Evolutionary conservation across 768 basidiomycete species (phyloP), one percentile per base, ranked within the genome.

Genomic region (Lactarius indigo): DNA sequence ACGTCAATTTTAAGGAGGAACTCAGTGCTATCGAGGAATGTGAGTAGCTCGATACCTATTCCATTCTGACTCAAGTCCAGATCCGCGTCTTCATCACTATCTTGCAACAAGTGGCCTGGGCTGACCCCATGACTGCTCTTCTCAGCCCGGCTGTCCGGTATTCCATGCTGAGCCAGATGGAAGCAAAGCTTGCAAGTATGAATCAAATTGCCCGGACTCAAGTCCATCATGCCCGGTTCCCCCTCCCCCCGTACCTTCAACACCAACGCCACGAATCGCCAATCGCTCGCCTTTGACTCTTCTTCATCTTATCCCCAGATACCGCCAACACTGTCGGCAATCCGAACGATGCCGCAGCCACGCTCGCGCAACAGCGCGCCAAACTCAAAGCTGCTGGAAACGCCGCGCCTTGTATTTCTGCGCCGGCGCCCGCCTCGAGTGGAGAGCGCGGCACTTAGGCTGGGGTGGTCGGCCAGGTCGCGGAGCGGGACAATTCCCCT

Each of bases 1-100:
- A 99, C 78, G 91, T 94, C 76, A 98, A 98, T 83, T 99, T 98
- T 78, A 99, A 98, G 79, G 97, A 98, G 73, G 97, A 99, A 79
- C 83, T 99, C 44, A 90, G 91, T 75, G 97, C 97, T 74, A 99
- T 99, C 83, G 31, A 31, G 31, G 3, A 98, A 87, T 99, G 95
- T 95, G 63, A 65, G 83, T 52, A 59, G 2, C 37, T 30, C 6
- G 18, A 12, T 30, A 12, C 31, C 17, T n/a, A 1, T 3, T 50
- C 26, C 15, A 3, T 31, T 31, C 31, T n/a, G n/a, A 98, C 96
- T 44, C 96, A 97, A 80, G 92, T 98, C 73, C 97, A 99, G 80
- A 98, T 98, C 74, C 85, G 97, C 68, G 98, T 99, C 81, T 98
- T 99, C 80, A 94, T 96, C 78, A 97, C 94, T 39, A 96, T 99